Conservation (phyloP, 2,329 filamentous ascomycete genomes). For the Xylariaceae sp. region DNA sequence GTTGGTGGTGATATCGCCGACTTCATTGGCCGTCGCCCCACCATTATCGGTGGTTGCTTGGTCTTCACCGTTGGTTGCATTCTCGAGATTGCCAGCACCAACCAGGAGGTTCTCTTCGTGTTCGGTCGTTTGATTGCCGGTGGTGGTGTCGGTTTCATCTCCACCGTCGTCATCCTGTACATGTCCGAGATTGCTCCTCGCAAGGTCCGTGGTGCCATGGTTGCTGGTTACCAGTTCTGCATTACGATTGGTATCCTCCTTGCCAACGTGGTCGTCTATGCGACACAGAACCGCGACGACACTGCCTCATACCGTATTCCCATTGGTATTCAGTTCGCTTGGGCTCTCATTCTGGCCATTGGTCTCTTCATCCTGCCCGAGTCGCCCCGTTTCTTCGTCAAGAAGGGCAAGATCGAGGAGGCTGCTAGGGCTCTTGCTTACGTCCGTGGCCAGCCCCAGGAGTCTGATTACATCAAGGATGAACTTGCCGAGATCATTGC, state of each 20-base stretch:
- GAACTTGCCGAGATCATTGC: conserved; percentile 70
- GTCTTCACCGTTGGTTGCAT: conserved; percentile 56
- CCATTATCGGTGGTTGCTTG: conserved; percentile 54
- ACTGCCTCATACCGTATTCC: conserved; percentile 66
- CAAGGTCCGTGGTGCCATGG: conserved; percentile 65
- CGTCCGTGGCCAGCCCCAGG: conserved; percentile 59
- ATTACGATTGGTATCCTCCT: conserved; percentile 69
- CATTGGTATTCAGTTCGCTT: conserved; percentile 61
- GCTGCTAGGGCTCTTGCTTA: conserved; percentile 53
- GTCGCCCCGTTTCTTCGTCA: conserved; percentile 68
- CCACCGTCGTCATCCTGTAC: conserved; percentile 63
- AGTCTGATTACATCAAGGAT: conserved; percentile 61
- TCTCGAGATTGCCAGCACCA: conserved; percentile 52
- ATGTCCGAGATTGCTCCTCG: conserved; percentile 59
- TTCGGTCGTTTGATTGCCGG: conserved; percentile 61
- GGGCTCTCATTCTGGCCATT: conserved; percentile 36
- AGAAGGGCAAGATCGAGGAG: conserved; percentile 56
- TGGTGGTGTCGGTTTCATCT: conserved; percentile 62
- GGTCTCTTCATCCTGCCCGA: conserved; percentile 47
- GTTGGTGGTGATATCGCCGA: conserved; percentile 62
- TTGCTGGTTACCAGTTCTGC: conserved; percentile 72
- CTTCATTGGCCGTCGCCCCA: conserved; percentile 55
- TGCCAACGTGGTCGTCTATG: conserved; percentile 64
- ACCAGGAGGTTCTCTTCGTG: conserved; percentile 50
- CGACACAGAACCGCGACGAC: conserved; percentile 52